A percentile compares a stretch with the other conserved stretches of the same genome.
Evolutionary conservation across 2,329 filamentous ascomycete genomes (phyloP).

Genomic region (Aotearoamyces nothofagi): DNA sequence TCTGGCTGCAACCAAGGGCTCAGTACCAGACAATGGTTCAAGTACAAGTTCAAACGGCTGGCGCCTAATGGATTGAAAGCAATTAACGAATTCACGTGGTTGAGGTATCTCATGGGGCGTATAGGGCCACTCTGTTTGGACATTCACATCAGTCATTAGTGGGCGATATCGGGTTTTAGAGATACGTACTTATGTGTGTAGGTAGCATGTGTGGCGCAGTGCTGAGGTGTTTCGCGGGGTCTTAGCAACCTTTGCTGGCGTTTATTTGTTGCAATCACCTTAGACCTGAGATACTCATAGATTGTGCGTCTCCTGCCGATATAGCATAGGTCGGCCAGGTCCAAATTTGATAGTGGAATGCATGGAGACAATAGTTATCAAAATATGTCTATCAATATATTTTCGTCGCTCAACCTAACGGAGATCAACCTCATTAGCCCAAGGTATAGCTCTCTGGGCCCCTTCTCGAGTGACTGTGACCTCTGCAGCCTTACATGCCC

Average conservation of each 20-base stretch:
- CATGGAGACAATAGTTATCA: too few relatives aligned
- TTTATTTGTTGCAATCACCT: not conserved
- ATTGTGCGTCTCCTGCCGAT: too few relatives aligned
- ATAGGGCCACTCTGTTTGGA: not conserved
- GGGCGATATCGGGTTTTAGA: not conserved
- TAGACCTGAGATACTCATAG: not conserved
- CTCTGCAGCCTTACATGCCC: slow-evolving; percentile 46
- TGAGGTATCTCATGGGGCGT: too few relatives aligned
- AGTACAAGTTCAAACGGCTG: not conserved
- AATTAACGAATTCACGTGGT: not conserved
- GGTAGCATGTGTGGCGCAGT: not conserved
- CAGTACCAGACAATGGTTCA: slow-evolving; percentile 1
- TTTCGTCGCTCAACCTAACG: too few relatives aligned
- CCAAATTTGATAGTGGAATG: too few relatives aligned
- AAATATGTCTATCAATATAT: too few relatives aligned
- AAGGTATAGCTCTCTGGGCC: slow-evolving; percentile 53
- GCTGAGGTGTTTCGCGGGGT: not conserved
- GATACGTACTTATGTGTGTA: not conserved
- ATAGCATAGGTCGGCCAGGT: too few relatives aligned
- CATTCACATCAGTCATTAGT: not conserved
- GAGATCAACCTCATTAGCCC: slow-evolving; percentile 38
- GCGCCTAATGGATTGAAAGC: not conserved
- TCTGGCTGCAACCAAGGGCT: not conserved
- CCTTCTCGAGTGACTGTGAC: slow-evolving; percentile 50
- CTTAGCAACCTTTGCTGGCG: too few relatives aligned